Base-by-base conservation (phyloP, 208 protist genomes). In the Acanthamoeba triangularis region DNA sequence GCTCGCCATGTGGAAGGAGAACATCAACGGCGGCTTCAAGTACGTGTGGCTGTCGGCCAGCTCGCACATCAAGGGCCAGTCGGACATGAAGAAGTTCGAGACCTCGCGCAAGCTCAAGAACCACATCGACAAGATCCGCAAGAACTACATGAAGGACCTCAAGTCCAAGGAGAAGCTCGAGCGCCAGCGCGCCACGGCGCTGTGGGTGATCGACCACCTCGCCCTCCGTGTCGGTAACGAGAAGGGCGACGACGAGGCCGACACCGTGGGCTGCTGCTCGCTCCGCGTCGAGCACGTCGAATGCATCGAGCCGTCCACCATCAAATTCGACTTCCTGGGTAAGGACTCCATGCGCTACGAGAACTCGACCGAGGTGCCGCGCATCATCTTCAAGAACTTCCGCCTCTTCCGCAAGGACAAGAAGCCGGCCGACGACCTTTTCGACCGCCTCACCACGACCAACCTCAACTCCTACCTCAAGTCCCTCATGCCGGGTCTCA, bases 191-290 rank as follows among this genome's bases (percentile, higher is more conserved):
- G 99, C 98, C 20, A 99, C 99, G 0, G 99, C 99, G 33, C 98
- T 99, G 95, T 99, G 99, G 96, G 98, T 99, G 59, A 99, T 99
- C 96, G 99, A 99, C 96, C 99, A 99, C 41, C 97, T 99, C 14
- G 99, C 99, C 3, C 98, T 99, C 13, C 99, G 99, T 98, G 99
- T 99, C n/a, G 99, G 99, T 94, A 99, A 99, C 97, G 99, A 99
- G 96, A 99, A 99, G 97, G 98, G 98, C 90, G 97, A 98, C 33
- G 99, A 99, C 76, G 98, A 99, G 97, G 99, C 99, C 16, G 99
- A 99, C 96, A 99, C 99, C 2, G 99, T 99, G 20, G 99, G 99
- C 85, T 99, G 99, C 97, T 99, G 99, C 96, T 99, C 99, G 23
- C 98, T 99, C 47, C 98, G 99, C 90, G 97, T 99, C 25, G 99